Evolutionary conservation across 768 basidiomycete species (phyloP).

Genomic region (Leccinellum rugosiceps): DNA sequence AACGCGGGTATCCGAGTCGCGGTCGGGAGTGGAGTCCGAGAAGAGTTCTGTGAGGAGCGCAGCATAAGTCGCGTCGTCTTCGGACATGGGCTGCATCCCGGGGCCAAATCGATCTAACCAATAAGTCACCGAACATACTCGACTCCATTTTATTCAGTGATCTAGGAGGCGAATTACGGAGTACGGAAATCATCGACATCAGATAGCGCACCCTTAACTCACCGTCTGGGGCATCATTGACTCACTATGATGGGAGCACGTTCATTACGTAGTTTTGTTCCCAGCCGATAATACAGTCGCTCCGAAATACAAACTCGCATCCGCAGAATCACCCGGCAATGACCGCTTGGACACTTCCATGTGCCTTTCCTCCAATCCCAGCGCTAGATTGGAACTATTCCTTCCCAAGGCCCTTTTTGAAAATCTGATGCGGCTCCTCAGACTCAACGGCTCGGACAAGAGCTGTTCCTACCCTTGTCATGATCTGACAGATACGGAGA

Average conservation of each 20-base stretch:
- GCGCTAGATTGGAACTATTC: neutral
- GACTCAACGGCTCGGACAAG: neutral
- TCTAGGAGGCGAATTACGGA: neutral
- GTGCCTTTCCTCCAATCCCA: neutral
- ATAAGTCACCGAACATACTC: neutral
- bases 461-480: neutral
- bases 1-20: conserved; percentile 23
- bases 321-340: neutral
- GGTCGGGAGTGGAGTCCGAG: conserved; percentile 18
- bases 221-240: too few species aligned
- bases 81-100: conserved; percentile 23
- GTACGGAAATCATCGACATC: neutral
- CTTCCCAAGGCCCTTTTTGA: neutral
- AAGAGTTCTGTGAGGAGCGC: conserved; percentile 27
- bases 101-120: conserved; percentile 1
- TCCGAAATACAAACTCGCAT: neutral
- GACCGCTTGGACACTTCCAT: neutral
- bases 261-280: too few species aligned
- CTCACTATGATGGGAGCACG: too few species aligned
- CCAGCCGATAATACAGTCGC: too few species aligned
- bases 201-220: too few species aligned
- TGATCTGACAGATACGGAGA: neutral
- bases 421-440: neutral
- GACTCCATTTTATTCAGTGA: conserved; percentile 20
- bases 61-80: conserved; percentile 31